These are phyloP conservation scores for Niebla homalea DNA, from an alignment of 495 filamentous ascomycete genomes.

Conservation along the genomic window DNA sequence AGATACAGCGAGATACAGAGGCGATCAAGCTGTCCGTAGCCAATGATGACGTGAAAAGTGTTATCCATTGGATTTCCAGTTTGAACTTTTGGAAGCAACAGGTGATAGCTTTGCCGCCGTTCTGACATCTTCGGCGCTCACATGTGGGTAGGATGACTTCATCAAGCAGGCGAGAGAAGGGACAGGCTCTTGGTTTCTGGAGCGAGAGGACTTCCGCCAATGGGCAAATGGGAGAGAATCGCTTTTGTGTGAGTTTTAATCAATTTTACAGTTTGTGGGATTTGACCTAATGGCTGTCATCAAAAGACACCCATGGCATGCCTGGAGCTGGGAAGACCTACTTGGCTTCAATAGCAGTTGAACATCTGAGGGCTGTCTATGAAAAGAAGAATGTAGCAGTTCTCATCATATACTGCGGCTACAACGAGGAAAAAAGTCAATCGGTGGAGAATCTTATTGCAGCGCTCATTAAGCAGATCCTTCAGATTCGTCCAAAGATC, in stretches of 20 bases:
- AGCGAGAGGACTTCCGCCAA: slow-evolving; percentile 12
- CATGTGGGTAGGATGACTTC: slow-evolving; percentile 10
- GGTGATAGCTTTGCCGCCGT: neutral
- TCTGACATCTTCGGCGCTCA: neutral
- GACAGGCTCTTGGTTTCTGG: slow-evolving; percentile 28
- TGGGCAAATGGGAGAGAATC: slow-evolving; percentile 11
- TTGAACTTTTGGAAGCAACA: slow-evolving; percentile 11
- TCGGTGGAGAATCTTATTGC: slow-evolving; percentile 10
- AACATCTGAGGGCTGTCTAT: slow-evolving; percentile 3
- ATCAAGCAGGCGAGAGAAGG: slow-evolving; percentile 21
- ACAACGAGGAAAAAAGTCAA: slow-evolving; percentile 10
- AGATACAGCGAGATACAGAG: slow-evolving; percentile 8
- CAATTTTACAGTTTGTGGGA: no score
- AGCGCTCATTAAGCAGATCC: slow-evolving; percentile 12
- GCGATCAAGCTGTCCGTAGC: slow-evolving; percentile 2
- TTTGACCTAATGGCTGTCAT: no score
- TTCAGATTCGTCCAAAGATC: slow-evolving; percentile 5
- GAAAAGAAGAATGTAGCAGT: slow-evolving; percentile 3
- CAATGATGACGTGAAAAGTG: slow-evolving; percentile 7
- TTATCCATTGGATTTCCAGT: slow-evolving; percentile 10
- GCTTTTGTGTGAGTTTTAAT: slow-evolving; percentile 1
- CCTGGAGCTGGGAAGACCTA: slow-evolving; percentile 15
- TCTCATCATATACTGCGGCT: slow-evolving; percentile 13
- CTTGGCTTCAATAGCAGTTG: slow-evolving; percentile 10
- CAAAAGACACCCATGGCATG: slow-evolving; percentile 4